phyloP scores from a whole-genome alignment of 768 basidiomycete species.

The Pisolithus orientalis region DNA sequence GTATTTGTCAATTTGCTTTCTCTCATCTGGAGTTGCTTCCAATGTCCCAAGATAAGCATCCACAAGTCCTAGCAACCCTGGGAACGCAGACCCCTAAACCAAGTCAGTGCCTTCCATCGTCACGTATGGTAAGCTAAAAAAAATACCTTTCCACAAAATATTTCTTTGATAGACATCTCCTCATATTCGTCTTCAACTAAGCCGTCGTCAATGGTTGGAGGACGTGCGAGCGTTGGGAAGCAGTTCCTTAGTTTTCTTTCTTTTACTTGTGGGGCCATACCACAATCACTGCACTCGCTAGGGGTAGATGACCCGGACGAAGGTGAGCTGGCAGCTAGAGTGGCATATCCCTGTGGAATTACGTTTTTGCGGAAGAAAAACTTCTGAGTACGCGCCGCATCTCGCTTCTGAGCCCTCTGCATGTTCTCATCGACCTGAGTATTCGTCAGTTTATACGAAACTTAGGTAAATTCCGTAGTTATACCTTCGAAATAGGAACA shows the following conservation, averaged over 20 bases:
- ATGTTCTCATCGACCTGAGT: conserved; percentile 94
- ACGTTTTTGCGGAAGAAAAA: conserved; percentile 91
- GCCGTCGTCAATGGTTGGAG: conserved; percentile 44
- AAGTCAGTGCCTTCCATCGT: not conserved
- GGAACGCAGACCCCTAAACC: conserved; percentile 55
- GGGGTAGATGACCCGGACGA: conserved; percentile 36
- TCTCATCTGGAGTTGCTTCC: conserved; percentile 60
- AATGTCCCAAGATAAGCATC: conserved; percentile 82
- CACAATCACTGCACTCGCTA: conserved; percentile 27
- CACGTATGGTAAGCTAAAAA: not conserved
- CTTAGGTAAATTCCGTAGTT: not conserved
- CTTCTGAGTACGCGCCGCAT: conserved; percentile 64
- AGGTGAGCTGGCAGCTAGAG: conserved; percentile 34
- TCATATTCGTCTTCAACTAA: conserved; percentile 80
- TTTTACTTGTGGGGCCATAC: conserved; percentile 38
- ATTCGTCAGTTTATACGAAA: not conserved
- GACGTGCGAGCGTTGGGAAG: conserved; percentile 47
- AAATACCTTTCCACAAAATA: conserved; percentile 85
- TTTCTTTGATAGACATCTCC: conserved; percentile 88
- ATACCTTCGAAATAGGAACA: conserved; percentile 84
- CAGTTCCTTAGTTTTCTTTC: conserved; percentile 68
- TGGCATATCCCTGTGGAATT: conserved; percentile 47
- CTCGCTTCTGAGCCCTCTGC: conserved; percentile 78
- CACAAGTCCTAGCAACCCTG: conserved; percentile 76
- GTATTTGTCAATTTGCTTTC: conserved; percentile 64